These are phyloP conservation scores for Moelleriella libera DNA, from an alignment of 2,329 filamentous ascomycete species.

Conservation along the genomic window DNA sequence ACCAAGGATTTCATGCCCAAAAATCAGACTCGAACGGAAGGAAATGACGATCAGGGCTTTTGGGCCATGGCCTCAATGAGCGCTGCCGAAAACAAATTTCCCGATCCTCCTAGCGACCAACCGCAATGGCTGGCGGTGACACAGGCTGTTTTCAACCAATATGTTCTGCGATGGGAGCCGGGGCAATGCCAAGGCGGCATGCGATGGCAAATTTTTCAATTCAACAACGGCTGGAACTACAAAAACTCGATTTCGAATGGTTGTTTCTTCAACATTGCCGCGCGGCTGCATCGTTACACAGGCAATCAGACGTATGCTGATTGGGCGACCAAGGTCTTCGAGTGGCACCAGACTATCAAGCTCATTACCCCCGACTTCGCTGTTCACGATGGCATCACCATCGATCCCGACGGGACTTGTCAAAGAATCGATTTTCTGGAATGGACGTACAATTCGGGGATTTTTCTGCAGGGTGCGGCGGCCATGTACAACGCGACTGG, in stretches of 20 bases:
- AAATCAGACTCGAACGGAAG: slow-evolving; percentile 47
- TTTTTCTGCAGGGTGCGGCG: slow-evolving; percentile 48
- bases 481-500: slow-evolving; percentile 49
- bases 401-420: slow-evolving; percentile 28
- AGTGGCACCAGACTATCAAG: slow-evolving; percentile 42
- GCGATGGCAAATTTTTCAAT: slow-evolving; percentile 74
- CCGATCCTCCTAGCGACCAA: slow-evolving; percentile 45
- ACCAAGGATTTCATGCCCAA: slow-evolving; percentile 49
- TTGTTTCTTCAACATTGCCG: slow-evolving; percentile 54
- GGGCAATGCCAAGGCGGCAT: slow-evolving; percentile 55
- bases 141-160: slow-evolving; percentile 70
- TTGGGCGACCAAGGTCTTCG: slow-evolving; percentile 59
- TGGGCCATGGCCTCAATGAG: slow-evolving; percentile 75
- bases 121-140: slow-evolving; percentile 65
- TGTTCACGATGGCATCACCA: slow-evolving; percentile 35
- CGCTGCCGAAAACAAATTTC: slow-evolving; percentile 64
- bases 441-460: slow-evolving; percentile 58
- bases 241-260: slow-evolving; percentile 58
- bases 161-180: slow-evolving; percentile 56
- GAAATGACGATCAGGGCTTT: slow-evolving; percentile 70
- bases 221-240: slow-evolving; percentile 58
- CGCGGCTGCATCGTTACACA: slow-evolving; percentile 65
- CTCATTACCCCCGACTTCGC: slow-evolving; percentile 41
- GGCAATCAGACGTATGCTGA: slow-evolving; percentile 64
- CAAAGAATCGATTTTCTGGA: slow-evolving; percentile 39